Evolutionary conservation across 352 stramenopile genomes (phyloP).

Genomic region (Globisporangium camurandrum): DNA sequence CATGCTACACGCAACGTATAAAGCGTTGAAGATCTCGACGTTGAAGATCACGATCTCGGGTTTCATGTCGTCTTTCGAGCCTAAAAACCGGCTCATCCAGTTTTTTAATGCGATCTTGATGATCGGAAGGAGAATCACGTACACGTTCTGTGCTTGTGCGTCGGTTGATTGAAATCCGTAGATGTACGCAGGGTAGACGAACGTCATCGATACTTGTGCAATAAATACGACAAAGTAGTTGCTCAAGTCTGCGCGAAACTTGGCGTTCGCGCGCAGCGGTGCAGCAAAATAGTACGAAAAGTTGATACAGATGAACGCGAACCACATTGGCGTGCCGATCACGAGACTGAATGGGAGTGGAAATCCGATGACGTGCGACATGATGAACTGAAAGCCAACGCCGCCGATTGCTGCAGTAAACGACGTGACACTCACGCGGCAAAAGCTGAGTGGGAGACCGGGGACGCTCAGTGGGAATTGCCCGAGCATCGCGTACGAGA

Average conservation of each 20-base stretch:
- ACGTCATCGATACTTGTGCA: constrained; percentile 24
- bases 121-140: constrained; percentile 25
- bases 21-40: constrained; percentile 21
- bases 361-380: constrained; percentile 25
- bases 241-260: constrained; percentile 11
- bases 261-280: constrained; percentile 14
- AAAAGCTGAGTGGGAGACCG: constrained; percentile 3
- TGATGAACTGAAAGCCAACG: constrained; percentile 16
- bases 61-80: constrained; percentile 15
- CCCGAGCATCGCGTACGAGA: constrained; percentile 22
- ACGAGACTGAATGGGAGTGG: constrained; percentile 30
- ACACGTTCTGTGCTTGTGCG: constrained; percentile 16
- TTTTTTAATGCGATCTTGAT: constrained; percentile 42
- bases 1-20: constrained; percentile 19
- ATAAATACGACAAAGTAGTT: constrained; percentile 24
- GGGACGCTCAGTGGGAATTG: constrained; percentile 16
- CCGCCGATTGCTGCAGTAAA: constrained; percentile 15
- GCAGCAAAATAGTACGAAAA: constrained; percentile 18
- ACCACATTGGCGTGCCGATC: constrained; percentile 17
- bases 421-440: constrained; percentile 7
- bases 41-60: constrained; percentile 21
- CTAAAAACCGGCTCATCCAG: constrained; percentile 15
- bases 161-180: constrained; percentile 21
- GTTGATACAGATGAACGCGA: constrained; percentile 12
- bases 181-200: constrained; percentile 42